Conservation (phyloP, 495 filamentous ascomycete genomes). For the Bryoglossum gracile region DNA sequence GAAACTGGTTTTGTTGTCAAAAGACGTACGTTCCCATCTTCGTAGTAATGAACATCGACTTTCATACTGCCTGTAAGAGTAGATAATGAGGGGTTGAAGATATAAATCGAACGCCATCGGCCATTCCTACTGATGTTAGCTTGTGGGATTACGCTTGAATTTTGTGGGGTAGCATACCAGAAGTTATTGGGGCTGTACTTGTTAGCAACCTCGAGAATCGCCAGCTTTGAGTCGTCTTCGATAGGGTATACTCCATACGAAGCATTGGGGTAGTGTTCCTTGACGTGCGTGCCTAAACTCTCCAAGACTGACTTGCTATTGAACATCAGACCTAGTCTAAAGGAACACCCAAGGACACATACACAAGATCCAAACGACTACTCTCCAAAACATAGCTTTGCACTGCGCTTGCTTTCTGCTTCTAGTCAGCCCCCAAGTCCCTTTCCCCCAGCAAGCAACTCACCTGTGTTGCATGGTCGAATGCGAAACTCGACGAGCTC, state of each 20-base stretch:
- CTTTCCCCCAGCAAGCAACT: not conserved
- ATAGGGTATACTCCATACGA: constrained; percentile 75
- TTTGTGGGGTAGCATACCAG: constrained; percentile 55
- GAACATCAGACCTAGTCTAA: not conserved
- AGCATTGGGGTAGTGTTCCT: constrained; percentile 82
- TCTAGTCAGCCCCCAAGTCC: constrained; percentile 7
- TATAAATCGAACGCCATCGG: constrained; percentile 86
- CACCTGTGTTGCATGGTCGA: constrained; percentile 80
- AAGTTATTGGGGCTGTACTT: constrained; percentile 97
- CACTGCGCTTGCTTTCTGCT: constrained; percentile 71
- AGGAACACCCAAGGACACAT: constrained; percentile 3
- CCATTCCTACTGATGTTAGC: constrained; percentile 64
- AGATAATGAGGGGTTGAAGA: constrained; percentile 57
- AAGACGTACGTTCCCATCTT: constrained; percentile 95
- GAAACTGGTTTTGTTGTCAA: constrained; percentile 71
- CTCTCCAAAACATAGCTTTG: constrained; percentile 81
- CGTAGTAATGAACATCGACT: constrained; percentile 97
- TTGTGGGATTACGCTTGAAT: not conserved
- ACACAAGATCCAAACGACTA: constrained; percentile 73
- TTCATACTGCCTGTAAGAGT: constrained; percentile 61
- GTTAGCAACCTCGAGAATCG: constrained; percentile 81
- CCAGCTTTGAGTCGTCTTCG: constrained; percentile 65
- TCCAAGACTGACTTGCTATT: constrained; percentile 73
- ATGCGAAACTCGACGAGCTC: constrained; percentile 74
- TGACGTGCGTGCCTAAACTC: constrained; percentile 64